Percentiles rank a stretch among this genome's conserved stretches.
Conservation (phyloP, 2,329 filamentous ascomycete genomes). For the Bimuria novae-zelandiae region DNA sequence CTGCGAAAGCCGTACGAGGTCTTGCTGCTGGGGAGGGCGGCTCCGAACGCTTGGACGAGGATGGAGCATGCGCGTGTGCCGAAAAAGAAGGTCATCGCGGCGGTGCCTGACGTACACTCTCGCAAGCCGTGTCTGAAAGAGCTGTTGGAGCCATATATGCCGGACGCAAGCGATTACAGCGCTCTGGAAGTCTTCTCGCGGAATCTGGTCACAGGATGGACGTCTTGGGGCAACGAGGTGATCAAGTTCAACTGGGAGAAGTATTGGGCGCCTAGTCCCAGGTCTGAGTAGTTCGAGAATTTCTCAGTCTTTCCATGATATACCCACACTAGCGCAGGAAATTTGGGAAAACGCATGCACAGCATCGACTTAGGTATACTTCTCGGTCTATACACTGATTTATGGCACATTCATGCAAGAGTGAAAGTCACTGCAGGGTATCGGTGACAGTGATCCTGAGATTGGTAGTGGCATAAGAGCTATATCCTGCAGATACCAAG, state of each 20-base stretch:
- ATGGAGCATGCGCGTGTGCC: constrained; percentile 35
- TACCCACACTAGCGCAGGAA: neutral
- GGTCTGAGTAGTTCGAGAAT: neutral
- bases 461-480: no score
- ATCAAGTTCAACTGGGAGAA: constrained; percentile 68
- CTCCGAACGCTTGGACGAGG: constrained; percentile 29
- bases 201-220: constrained; percentile 75
- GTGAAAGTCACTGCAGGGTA: no score
- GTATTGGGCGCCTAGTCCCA: constrained; percentile 50
- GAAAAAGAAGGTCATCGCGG: constrained; percentile 64
- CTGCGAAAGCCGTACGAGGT: constrained; percentile 81
- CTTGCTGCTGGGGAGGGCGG: constrained; percentile 62
- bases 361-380: no score
- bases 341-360: no score
- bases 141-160: constrained; percentile 62
- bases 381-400: no score
- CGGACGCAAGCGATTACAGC: constrained; percentile 49
- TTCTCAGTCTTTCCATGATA: neutral
- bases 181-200: constrained; percentile 80
- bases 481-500: no score
- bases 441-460: no score
- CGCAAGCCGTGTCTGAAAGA: constrained; percentile 73
- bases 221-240: constrained; percentile 76
- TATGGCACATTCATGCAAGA: no score
- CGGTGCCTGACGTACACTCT: constrained; percentile 77